Conservation (phyloP, 225 moss, liverwort and hornwort genomes). For the Pleurozium schreberi region DNA sequence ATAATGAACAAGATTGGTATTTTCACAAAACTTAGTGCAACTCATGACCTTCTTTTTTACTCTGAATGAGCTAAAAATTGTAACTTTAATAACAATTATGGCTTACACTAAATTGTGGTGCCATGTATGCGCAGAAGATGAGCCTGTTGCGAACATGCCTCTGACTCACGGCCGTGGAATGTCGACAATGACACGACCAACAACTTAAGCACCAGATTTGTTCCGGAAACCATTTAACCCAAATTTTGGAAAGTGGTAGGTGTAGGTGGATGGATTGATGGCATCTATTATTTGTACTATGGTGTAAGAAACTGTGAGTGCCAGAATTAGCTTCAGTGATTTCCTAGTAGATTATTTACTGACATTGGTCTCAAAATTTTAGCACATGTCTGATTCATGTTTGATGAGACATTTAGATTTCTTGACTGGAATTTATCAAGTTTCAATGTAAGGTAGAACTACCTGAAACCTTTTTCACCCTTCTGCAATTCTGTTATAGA, state of each 20-base stretch:
- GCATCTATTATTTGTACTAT: constrained; percentile 18
- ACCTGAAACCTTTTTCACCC: background rate
- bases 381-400: background rate
- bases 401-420: background rate
- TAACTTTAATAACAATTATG: background rate
- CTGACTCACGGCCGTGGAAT: constrained; percentile 74
- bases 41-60: background rate
- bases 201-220: constrained; percentile 38
- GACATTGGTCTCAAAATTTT: background rate
- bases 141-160: constrained; percentile 35
- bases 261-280: constrained; percentile 3
- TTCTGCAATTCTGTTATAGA: background rate
- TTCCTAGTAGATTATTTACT: background rate
- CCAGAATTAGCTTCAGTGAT: background rate
- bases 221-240: background rate
- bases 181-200: constrained; percentile 97
- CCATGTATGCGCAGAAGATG: constrained; percentile 37
- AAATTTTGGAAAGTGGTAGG: background rate
- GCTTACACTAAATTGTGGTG: background rate
- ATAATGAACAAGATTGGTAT: background rate
- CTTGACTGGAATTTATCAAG: background rate
- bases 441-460: background rate
- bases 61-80: background rate
- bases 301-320: constrained; percentile 1
- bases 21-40: too few species aligned